Base-by-base conservation (phyloP, 176 grass and related monocot species). In the Phragmites australis region DNA sequence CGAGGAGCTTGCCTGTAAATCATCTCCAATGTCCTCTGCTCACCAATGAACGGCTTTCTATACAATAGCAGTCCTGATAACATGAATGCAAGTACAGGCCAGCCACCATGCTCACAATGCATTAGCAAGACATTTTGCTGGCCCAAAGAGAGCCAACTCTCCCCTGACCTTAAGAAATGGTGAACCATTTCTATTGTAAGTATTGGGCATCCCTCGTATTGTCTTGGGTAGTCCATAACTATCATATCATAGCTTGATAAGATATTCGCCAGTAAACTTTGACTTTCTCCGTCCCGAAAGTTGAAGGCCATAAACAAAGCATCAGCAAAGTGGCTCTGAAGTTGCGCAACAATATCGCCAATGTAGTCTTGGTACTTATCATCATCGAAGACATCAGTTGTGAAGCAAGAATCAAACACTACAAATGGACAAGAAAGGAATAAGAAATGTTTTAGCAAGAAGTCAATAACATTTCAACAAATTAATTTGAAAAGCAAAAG, bases 341-440 rank as follows among this genome's bases (percentile, higher is more conserved):
- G 96, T 52, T 99, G 96, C 3, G 68, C 31, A 23, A 93, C 82
- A 83, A 99, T 99, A 78, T 84, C 90, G 9, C 81, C 84, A 77
- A 98, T 94, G 80, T 94, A 94, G 54, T 65, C 59, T 74, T 69
- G 58, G 86, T 99, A 99, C 82, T 87, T 79, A 31, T 89, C 81
- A 49, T 91, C 84, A 25, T 99, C 88, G 12, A 93, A 91, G 37
- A 88, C 84, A 86, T 99, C 96, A 30, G 92, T 99, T n/a, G 88
- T 91, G 82, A 99, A 99, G 84, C 96, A 99, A 61, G 86, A 95
- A 90, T 99, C 92, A 30, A 99, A 99, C 52, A 99, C 96, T 99
- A 81, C 76, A 81, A 73, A 39, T 55, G 9, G 23, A 39, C 9
- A 82, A 50, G 57, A 55, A 19, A 74, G 30, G 58, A 40, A 74